Evolutionary conservation across 768 basidiomycete species (phyloP).

Genomic region (Pleurotus citrinopileatus): DNA sequence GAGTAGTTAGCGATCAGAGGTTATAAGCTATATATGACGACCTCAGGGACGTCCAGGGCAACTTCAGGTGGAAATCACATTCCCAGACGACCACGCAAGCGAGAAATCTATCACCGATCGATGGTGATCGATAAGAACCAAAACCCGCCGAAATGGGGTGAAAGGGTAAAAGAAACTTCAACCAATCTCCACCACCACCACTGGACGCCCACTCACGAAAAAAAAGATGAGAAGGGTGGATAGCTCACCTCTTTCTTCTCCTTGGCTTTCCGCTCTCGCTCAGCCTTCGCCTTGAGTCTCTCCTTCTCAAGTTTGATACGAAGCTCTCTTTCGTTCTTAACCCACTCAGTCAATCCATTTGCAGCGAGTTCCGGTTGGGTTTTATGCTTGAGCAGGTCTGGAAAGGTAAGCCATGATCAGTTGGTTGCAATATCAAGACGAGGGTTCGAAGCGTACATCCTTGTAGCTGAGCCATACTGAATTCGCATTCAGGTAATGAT

Average conservation of each 20-base stretch:
- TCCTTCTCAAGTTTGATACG: slow-evolving; percentile 70
- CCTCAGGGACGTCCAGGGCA: neutral
- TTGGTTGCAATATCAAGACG: slow-evolving; percentile 9
- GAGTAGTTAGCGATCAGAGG: neutral
- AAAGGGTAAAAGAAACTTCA: neutral
- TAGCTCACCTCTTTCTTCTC: slow-evolving; percentile 62
- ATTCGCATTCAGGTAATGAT: slow-evolving; percentile 79
- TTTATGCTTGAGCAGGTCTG: slow-evolving; percentile 84
- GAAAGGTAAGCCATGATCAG: slow-evolving; percentile 10
- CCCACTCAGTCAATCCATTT: slow-evolving; percentile 66
- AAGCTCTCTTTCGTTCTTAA: slow-evolving; percentile 71
- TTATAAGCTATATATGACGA: no score
- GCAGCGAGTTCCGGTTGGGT: slow-evolving; percentile 77
- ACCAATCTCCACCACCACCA: neutral
- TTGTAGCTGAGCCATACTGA: slow-evolving; percentile 87
- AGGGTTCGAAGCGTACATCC: slow-evolving; percentile 54
- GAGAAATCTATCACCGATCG: neutral
- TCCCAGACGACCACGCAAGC: neutral
- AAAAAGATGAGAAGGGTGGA: neutral
- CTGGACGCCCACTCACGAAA: neutral
- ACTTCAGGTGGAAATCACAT: neutral
- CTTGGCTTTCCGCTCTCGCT: slow-evolving; percentile 48
- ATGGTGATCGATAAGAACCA: neutral
- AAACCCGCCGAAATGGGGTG: neutral
- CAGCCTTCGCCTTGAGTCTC: slow-evolving; percentile 44